phyloP scores from a whole-genome alignment of 2,329 filamentous ascomycete species.

The Didymella keratinophila region DNA sequence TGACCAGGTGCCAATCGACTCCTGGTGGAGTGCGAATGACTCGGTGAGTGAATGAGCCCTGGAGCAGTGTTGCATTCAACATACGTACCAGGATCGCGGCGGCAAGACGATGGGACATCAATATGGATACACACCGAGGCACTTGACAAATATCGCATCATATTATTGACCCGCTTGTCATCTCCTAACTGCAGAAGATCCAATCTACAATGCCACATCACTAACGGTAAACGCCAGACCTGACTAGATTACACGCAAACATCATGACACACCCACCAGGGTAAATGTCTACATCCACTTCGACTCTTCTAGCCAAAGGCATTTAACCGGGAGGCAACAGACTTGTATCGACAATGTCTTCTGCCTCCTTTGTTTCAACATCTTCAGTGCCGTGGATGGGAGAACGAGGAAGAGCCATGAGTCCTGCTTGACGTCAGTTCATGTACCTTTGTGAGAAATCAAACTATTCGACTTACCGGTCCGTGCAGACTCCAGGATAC shows the following conservation, averaged over 20 bases:
- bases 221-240: constrained; percentile 17
- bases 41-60: neutral
- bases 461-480: constrained; percentile 65
- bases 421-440: constrained; percentile 56
- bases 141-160: constrained; percentile 5
- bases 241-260: constrained; percentile 24
- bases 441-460: neutral
- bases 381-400: constrained; percentile 80
- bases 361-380: constrained; percentile 82
- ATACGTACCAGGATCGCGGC: neutral
- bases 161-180: constrained; percentile 11
- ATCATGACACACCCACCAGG: constrained; percentile 14
- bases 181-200: neutral
- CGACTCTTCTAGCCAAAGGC: neutral
- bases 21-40: constrained; percentile 3
- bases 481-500: constrained; percentile 93
- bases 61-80: neutral
- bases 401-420: constrained; percentile 96
- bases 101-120: constrained; percentile 1
- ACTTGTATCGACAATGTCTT: constrained; percentile 94
- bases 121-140: neutral
- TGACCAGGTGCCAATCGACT: neutral
- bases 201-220: constrained; percentile 5
- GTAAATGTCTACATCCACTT: neutral
- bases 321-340: constrained; percentile 86